A percentile compares a stretch with the other conserved stretches of the same genome.
Evolutionary conservation across 202 grass and related monocot genomes (phyloP).

Genomic region (Digitaria exilis): DNA sequence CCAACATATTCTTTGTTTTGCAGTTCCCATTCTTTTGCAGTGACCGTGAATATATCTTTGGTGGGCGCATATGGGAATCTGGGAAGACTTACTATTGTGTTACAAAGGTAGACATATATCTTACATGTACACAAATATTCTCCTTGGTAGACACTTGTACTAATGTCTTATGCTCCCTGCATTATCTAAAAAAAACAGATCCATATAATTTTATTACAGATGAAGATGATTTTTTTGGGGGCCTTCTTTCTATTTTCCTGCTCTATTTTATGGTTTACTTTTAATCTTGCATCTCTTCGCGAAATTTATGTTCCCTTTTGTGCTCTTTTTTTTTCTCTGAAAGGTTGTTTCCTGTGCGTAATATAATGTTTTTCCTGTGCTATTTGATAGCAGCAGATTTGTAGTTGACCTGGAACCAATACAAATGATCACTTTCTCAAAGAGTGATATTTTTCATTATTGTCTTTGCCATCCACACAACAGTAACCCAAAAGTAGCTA

Average conservation of each 20-base stretch:
- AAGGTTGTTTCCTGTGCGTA: background rate
- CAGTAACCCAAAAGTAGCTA: background rate
- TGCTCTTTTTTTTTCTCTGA: background rate
- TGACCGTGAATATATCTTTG: slow-evolving; percentile 99
- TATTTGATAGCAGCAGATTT: background rate
- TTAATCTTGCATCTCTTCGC: background rate
- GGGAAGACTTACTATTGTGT: slow-evolving; percentile 87
- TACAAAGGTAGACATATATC: too few relatives aligned
- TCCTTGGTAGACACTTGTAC: background rate
- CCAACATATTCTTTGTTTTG: slow-evolving; percentile 42
- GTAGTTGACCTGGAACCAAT: background rate
- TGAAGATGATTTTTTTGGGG: background rate
- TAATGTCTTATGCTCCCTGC: background rate
- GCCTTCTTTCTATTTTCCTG: background rate
- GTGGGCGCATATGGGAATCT: slow-evolving; percentile 90
- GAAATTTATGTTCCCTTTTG: background rate
- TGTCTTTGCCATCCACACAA: background rate
- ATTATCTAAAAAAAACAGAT: background rate
- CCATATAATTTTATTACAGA: background rate
- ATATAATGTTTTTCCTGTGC: background rate
- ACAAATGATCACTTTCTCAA: background rate
- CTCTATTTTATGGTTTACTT: background rate
- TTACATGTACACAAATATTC: background rate
- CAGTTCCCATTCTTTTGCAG: slow-evolving; percentile 99
- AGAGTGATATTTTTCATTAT: background rate